Conservation (phyloP, 2,329 filamentous ascomycete species). For the Torrubiellomyces zombiae region DNA sequence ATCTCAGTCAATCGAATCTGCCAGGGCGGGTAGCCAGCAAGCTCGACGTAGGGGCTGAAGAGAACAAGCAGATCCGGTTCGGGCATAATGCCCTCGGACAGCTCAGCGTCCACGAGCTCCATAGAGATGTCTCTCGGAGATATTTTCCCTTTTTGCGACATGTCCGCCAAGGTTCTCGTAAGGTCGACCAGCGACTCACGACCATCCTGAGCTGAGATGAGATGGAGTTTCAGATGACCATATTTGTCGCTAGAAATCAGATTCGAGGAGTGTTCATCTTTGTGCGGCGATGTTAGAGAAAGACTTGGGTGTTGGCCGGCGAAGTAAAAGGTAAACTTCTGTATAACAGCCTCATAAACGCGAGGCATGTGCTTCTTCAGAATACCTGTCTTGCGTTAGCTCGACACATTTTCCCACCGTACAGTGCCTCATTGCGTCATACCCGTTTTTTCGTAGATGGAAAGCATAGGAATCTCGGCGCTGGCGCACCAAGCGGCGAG, state of each 20-base stretch:
- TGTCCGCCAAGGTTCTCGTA: conserved; percentile 83
- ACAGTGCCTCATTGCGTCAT: conserved; percentile 11
- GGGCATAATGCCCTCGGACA: conserved; percentile 61
- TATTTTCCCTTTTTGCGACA: conserved; percentile 83
- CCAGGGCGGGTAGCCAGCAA: conserved; percentile 93
- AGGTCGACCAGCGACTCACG: conserved; percentile 89
- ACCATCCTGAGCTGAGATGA: conserved; percentile 78
- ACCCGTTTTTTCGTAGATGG: conserved; percentile 88
- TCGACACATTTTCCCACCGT: no score
- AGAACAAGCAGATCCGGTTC: conserved; percentile 84
- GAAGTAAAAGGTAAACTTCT: conserved; percentile 77
- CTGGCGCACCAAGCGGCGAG: conserved; percentile 86
- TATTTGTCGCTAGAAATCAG: conserved; percentile 12
- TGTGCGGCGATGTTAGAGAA: conserved; percentile 32
- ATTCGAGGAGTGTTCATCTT: conserved; percentile 17
- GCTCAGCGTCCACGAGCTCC: conserved; percentile 78
- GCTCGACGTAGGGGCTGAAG: conserved; percentile 67
- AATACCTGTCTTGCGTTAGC: conserved; percentile 40
- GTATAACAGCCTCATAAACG: conserved; percentile 61
- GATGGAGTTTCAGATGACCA: conserved; percentile 43
- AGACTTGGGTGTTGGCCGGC: conserved; percentile 57
- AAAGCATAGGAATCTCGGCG: conserved; percentile 72
- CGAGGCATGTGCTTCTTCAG: conserved; percentile 82
- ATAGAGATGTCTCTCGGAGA: conserved; percentile 64
- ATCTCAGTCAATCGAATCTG: conserved; percentile 91